phyloP scores from a whole-genome alignment of 345 rosid genomes.

The Dovyalis caffra region DNA sequence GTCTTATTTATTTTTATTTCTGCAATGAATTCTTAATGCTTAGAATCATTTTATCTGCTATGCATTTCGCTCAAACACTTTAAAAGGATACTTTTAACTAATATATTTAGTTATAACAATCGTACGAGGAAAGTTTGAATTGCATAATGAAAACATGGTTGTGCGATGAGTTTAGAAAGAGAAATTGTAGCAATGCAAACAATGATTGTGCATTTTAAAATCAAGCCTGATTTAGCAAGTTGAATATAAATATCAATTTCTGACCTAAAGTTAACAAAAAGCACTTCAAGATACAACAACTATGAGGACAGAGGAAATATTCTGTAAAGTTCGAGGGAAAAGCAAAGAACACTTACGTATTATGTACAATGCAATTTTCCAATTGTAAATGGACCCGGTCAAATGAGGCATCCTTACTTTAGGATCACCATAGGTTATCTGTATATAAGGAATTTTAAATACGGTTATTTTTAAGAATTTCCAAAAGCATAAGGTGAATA shows the following conservation, averaged over 20 bases:
- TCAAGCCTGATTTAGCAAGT: neutral
- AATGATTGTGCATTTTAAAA: neutral
- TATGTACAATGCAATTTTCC: slow-evolving; percentile 70
- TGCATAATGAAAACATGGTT: neutral
- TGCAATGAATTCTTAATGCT: neutral
- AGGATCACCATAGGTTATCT: slow-evolving; percentile 98
- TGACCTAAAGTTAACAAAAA: neutral
- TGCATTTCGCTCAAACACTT: neutral
- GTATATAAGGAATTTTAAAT: slow-evolving; percentile 12
- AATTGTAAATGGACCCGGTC: slow-evolving; percentile 55
- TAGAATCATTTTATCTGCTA: neutral
- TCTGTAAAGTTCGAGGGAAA: slow-evolving; percentile 4
- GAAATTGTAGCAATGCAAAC: neutral
- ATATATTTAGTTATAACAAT: neutral
- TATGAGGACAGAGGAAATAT: neutral
- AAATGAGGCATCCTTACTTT: slow-evolving; percentile 86
- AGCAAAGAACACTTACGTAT: slow-evolving; percentile 57
- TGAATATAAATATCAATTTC: neutral
- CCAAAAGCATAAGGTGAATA: neutral
- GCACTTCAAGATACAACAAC: neutral
- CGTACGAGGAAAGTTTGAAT: neutral
- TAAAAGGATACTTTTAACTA: neutral
- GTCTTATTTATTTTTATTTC: neutral
- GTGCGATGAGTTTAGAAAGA: neutral
- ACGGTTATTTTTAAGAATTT: slow-evolving; percentile 9